Percentiles rank a stretch among this genome's conserved stretches.
Evolutionary conservation across 2,329 filamentous ascomycete species (phyloP).

Genomic region (Arachnomyces sp.): DNA sequence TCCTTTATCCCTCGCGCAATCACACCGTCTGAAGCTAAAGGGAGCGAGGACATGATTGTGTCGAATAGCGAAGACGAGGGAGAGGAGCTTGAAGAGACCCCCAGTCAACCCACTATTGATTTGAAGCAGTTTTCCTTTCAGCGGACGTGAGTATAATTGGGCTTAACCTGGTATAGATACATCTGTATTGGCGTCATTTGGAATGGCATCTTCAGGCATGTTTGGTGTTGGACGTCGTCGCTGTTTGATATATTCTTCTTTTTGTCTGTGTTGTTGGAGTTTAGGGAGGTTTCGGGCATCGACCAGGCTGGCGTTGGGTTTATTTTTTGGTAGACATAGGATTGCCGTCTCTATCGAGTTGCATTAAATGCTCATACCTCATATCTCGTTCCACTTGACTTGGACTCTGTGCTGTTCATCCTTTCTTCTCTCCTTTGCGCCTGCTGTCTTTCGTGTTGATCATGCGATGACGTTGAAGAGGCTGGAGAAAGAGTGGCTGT

Average conservation of each 20-base stretch:
- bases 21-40: slow-evolving; percentile 15
- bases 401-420: too few species aligned
- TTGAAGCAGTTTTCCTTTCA: slow-evolving; percentile 31
- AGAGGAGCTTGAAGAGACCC: slow-evolving; percentile 3
- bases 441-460: background rate
- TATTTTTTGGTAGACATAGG: background rate
- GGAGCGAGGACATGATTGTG: slow-evolving; percentile 46
- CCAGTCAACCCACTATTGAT: slow-evolving; percentile 19
- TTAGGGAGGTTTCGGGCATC: background rate
- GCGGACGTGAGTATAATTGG: slow-evolving; percentile 12
- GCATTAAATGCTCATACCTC: too few species aligned
- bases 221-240: background rate
- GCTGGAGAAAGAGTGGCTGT: slow-evolving; percentile 1
- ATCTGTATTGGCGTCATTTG: background rate
- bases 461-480: background rate
- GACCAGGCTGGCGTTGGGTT: slow-evolving; percentile 2
- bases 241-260: slow-evolving; percentile 1
- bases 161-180: background rate
- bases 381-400: too few species aligned
- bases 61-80: slow-evolving; percentile 43
- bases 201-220: slow-evolving; percentile 10
- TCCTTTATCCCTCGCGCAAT: slow-evolving; percentile 5
- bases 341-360: too few species aligned
- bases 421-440: too few species aligned
- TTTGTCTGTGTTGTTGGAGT: background rate